Base-by-base conservation (phyloP, 495 filamentous ascomycete genomes). In the Hypoxylon intermedium region DNA sequence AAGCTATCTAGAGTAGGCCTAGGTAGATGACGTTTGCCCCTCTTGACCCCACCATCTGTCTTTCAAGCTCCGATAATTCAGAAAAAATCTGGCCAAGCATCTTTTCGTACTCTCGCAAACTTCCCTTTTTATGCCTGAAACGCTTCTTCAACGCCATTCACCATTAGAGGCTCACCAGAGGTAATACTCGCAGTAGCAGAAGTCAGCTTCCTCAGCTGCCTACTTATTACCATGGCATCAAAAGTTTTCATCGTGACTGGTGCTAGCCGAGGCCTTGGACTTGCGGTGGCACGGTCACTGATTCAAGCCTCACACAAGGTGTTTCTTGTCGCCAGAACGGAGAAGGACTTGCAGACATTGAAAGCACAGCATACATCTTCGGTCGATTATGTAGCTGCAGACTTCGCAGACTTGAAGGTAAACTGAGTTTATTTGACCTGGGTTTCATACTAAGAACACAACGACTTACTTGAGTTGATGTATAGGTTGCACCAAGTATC, bases 261-360 rank as follows among this genome's bases (percentile, higher is more conserved):
- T 12, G 82, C 84, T 12, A 87, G 85, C 51, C 82, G 84, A 11
- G 93, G 94, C 30, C 89, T 98, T 58, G 94, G 94, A 42, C 83
- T 89, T 18, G 91, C 91, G 7, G 83, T 93, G 20, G 82, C 89
- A 23, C 78, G 89, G 60, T 82, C 85, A 65, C 83, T 98, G 28
- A 83, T 97, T 47, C 60, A 77, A n/a, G 70, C 80, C 7, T 76
- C 78, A 0, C 85, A 91, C 76, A 90, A 89, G 41, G 80, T 96
- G 15, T 83, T 97, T 34, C 77, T 91, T 4, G 78, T 93, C 23
- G 89, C 94, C 11, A 86, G 94, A 53, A 89, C 82, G 58, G 71
- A 80, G 36, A 79, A 81, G 28, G 81, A 84, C 26, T 80, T 98
- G 44, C 80, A 89, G 59, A 72, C 79, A 28, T 78, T 98, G 15